These are phyloP conservation scores for Maudiozyma barnettii DNA, from an alignment of 805 yeast species.

Conservation along the genomic window DNA sequence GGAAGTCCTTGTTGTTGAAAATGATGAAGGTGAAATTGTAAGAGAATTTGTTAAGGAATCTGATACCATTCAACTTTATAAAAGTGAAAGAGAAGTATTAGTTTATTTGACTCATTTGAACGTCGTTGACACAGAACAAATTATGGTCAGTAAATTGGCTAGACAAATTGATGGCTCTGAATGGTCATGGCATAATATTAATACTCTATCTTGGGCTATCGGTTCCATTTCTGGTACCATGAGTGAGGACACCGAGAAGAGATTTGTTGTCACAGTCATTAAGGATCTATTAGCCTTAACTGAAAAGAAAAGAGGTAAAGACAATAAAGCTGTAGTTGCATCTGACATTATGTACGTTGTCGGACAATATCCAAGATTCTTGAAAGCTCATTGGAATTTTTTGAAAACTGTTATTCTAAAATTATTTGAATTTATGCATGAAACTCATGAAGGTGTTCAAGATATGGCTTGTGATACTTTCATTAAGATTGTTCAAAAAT, in stretches of 20 bases:
- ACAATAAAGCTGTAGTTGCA: conserved; percentile 97
- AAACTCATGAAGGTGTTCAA: conserved; percentile 99
- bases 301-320: conserved; percentile 94
- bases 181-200: conserved; percentile 98
- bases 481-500: conserved; percentile 88
- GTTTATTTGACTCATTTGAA: conserved; percentile 94
- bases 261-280: conserved; percentile 85
- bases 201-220: conserved; percentile 98
- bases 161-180: conserved; percentile 92
- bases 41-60: conserved; percentile 94
- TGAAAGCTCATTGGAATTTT: conserved; percentile 97
- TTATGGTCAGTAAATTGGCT: conserved; percentile 86
- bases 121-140: conserved; percentile 85
- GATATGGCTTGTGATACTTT: conserved; percentile 99
- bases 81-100: conserved; percentile 89
- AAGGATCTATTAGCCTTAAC: conserved; percentile 86
- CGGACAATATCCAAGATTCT: conserved; percentile 95
- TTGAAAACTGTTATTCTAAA: conserved; percentile 91
- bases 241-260: conserved; percentile 96
- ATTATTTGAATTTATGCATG: conserved; percentile 97
- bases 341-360: conserved; percentile 99
- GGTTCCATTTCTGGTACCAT: conserved; percentile 98
- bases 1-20: conserved; percentile 92
- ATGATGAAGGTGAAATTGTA: conserved; percentile 98
- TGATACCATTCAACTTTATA: conserved; percentile 92